phyloP scores from a whole-genome alignment of 2,329 filamentous ascomycete genomes.

The Paecilomyces variotii region DNA sequence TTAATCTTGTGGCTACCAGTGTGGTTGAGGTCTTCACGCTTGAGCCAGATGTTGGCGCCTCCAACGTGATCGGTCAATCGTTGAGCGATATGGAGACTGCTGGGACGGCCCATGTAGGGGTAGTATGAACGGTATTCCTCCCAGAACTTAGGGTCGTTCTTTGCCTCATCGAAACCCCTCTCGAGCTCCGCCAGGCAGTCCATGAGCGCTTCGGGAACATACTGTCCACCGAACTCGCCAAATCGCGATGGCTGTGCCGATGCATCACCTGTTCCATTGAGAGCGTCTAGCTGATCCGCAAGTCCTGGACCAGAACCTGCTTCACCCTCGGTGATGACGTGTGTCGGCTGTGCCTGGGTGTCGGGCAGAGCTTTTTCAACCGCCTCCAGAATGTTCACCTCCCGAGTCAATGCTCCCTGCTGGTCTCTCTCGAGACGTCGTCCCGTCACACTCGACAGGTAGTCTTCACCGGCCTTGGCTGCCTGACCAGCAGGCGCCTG shows the following conservation, averaged over 20 bases:
- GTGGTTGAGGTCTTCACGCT: constrained; percentile 95
- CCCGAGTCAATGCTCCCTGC: constrained; percentile 46
- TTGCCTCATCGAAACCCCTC: constrained; percentile 78
- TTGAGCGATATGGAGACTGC: constrained; percentile 81
- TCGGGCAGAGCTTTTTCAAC: constrained; percentile 54
- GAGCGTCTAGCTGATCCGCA: constrained; percentile 73
- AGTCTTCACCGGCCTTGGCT: constrained; percentile 71
- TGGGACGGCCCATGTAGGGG: constrained; percentile 92
- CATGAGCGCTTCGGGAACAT: constrained; percentile 96
- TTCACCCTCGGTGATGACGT: constrained; percentile 54
- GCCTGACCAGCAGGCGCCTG: constrained; percentile 59
- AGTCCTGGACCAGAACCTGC: constrained; percentile 56
- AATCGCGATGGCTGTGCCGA: constrained; percentile 72
- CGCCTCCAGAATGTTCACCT: constrained; percentile 64
- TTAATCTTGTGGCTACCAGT: constrained; percentile 99
- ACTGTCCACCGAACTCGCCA: constrained; percentile 93
- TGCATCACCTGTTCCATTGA: constrained; percentile 56
- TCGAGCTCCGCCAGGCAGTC: constrained; percentile 89
- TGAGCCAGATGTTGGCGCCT: constrained; percentile 94
- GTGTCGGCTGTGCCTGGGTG: constrained; percentile 44
- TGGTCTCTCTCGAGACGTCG: constrained; percentile 42
- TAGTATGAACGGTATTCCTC: constrained; percentile 95
- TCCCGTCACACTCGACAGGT: constrained; percentile 67
- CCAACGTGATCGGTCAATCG: constrained; percentile 81
- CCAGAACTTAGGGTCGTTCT: constrained; percentile 88